Percentiles rank a stretch among this genome's conserved stretches.
Evolutionary conservation across 2,329 filamentous ascomycete genomes (phyloP).

Genomic region (Cytospora chrysosperma): DNA sequence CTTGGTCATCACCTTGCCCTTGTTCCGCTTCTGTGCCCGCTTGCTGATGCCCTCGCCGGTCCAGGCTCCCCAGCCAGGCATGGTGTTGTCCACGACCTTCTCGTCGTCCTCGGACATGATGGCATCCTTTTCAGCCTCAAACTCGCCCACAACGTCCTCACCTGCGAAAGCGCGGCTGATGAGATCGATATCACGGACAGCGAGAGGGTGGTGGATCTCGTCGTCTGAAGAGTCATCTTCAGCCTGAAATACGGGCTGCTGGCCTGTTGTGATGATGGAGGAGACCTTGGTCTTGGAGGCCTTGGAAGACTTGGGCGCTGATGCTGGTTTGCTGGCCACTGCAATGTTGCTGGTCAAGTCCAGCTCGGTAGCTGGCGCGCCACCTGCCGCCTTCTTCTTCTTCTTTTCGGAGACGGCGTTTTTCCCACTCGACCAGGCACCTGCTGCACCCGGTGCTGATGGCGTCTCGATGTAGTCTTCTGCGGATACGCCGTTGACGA

Average conservation of each 20-base stretch:
- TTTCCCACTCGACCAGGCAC: slow-evolving; percentile 41
- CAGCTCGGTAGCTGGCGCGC: slow-evolving; percentile 37
- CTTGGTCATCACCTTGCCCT: slow-evolving; percentile 60
- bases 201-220: slow-evolving; percentile 53
- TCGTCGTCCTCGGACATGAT: slow-evolving; percentile 75
- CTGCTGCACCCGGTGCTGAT: slow-evolving; percentile 33
- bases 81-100: slow-evolving; percentile 76
- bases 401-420: slow-evolving; percentile 35
- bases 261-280: slow-evolving; percentile 22
- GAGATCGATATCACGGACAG: slow-evolving; percentile 63
- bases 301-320: slow-evolving; percentile 18
- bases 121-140: slow-evolving; percentile 75
- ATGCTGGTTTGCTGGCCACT: slow-evolving; percentile 20
- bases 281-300: slow-evolving; percentile 27
- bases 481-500: background rate
- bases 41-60: slow-evolving; percentile 78
- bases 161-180: slow-evolving; percentile 85
- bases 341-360: slow-evolving; percentile 40
- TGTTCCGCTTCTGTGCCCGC: slow-evolving; percentile 63
- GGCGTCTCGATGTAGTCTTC: slow-evolving; percentile 6
- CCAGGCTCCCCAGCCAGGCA: slow-evolving; percentile 95
- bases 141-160: slow-evolving; percentile 78
- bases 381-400: slow-evolving; percentile 28
- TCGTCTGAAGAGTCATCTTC: slow-evolving; percentile 44
- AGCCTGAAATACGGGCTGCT: slow-evolving; percentile 18